Conservation (phyloP, 305 asterid genomes). For the Fraxinus platypoda region DNA sequence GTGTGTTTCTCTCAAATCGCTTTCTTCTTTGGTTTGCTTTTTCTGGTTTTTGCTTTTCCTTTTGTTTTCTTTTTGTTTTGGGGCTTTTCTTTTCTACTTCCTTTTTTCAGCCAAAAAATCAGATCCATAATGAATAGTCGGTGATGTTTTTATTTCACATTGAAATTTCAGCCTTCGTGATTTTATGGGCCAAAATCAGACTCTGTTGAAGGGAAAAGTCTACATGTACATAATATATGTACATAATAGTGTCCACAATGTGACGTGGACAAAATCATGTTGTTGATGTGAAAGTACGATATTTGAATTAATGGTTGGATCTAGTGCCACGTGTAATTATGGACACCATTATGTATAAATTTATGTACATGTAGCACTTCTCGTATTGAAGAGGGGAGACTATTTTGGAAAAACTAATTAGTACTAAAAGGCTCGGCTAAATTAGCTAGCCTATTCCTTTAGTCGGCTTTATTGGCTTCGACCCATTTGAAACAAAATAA, state of each 20-base stretch:
- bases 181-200: neutral
- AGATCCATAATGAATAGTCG: neutral
- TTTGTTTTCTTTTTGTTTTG: constrained; percentile 27
- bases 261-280: too few relatives aligned
- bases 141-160: neutral
- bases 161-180: neutral
- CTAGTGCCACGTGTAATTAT: too few relatives aligned
- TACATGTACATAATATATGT: too few relatives aligned
- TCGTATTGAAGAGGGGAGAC: neutral
- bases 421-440: neutral
- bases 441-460: neutral
- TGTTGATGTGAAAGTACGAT: too few relatives aligned
- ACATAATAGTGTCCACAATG: too few relatives aligned
- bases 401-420: neutral
- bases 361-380: too few relatives aligned
- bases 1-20: constrained; percentile 20
- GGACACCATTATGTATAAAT: too few relatives aligned
- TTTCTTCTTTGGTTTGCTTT: constrained; percentile 33
- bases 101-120: neutral
- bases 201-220: too few relatives aligned
- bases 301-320: too few relatives aligned
- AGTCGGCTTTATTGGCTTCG: neutral
- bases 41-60: constrained; percentile 16
- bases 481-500: neutral
- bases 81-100: constrained; percentile 23